Conservation (phyloP, 768 basidiomycete genomes). For the Trametes gibbosa region DNA sequence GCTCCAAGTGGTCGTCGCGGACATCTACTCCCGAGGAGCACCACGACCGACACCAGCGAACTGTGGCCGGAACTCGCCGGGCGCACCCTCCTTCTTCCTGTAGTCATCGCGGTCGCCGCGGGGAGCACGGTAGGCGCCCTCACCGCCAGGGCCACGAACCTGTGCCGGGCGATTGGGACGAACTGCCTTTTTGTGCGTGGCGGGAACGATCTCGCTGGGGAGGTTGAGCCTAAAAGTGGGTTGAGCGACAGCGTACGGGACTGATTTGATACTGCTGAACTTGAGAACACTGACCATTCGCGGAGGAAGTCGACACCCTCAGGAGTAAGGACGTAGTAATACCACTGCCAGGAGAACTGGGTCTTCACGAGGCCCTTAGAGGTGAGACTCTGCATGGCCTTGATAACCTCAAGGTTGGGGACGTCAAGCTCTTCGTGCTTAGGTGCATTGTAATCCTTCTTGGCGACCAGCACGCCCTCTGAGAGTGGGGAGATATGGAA, state of each 20-base stretch:
- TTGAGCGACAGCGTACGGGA: not conserved
- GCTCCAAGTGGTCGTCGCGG: slow-evolving; percentile 5
- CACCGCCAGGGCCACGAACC: slow-evolving; percentile 61
- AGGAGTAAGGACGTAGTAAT: slow-evolving; percentile 95
- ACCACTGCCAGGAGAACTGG: slow-evolving; percentile 99
- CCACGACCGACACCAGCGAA: slow-evolving; percentile 90
- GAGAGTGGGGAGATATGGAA: not conserved
- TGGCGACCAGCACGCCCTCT: slow-evolving; percentile 99
- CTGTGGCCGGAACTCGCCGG: slow-evolving; percentile 85
- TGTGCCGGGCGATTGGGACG: slow-evolving; percentile 83
- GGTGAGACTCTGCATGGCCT: slow-evolving; percentile 66
- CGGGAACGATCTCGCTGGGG: slow-evolving; percentile 92
- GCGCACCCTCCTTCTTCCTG: slow-evolving; percentile 85
- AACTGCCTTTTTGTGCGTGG: slow-evolving; percentile 95
- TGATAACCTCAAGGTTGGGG: slow-evolving; percentile 69
- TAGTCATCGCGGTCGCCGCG: slow-evolving; percentile 88
- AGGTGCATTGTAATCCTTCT: slow-evolving; percentile 98
- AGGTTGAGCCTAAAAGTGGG: slow-evolving; percentile 73
- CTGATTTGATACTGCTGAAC: too few species aligned
- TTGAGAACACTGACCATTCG: slow-evolving; percentile 56
- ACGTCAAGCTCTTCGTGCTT: slow-evolving; percentile 88
- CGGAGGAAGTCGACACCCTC: slow-evolving; percentile 98
- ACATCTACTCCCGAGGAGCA: slow-evolving; percentile 62
- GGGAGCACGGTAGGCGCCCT: slow-evolving; percentile 84
- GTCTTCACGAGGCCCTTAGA: slow-evolving; percentile 92